Conservation (phyloP, 306 rosid genomes). For the Corylus avellana region DNA sequence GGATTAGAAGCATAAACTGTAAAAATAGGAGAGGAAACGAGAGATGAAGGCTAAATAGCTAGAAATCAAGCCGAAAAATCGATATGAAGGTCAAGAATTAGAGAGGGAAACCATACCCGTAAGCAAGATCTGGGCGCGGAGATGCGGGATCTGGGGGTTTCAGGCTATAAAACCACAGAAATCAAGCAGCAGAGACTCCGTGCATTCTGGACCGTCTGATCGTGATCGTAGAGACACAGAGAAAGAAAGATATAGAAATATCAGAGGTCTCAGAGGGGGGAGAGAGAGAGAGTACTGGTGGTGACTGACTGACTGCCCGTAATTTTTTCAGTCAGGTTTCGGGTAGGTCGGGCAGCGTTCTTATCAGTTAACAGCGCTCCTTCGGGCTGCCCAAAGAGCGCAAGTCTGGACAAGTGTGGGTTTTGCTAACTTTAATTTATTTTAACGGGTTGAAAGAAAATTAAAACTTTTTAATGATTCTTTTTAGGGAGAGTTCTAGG, state of each 20-base stretch:
- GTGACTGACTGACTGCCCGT: conserved; percentile 55
- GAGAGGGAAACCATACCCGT: conserved; percentile 46
- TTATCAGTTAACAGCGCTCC: too few species aligned
- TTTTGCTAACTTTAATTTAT: conserved; percentile 27
- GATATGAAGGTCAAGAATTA: conserved; percentile 8
- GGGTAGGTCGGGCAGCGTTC: conserved; percentile 68
- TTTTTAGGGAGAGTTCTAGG: too few species aligned
- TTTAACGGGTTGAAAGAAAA: not conserved
- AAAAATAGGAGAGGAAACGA: conserved; percentile 4
- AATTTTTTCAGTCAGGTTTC: conserved; percentile 53
- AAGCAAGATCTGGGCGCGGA: conserved; percentile 50
- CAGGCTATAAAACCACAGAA: conserved; percentile 46
- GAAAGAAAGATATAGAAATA: conserved; percentile 56
- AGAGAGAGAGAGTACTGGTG: conserved; percentile 44
- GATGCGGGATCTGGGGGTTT: conserved; percentile 51
- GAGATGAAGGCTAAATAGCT: not conserved
- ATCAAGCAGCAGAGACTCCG: conserved; percentile 41
- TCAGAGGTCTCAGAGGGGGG: conserved; percentile 39
- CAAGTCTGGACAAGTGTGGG: conserved; percentile 56
- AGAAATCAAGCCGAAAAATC: conserved; percentile 1
- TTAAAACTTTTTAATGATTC: too few species aligned
- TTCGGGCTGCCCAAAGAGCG: conserved; percentile 58
- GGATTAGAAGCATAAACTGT: conserved; percentile 7
- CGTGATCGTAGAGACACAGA: conserved; percentile 54
- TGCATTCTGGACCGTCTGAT: conserved; percentile 71